Conservation (phyloP, 176 grass and related monocot genomes). For the Miscanthus lutarioriparius region DNA sequence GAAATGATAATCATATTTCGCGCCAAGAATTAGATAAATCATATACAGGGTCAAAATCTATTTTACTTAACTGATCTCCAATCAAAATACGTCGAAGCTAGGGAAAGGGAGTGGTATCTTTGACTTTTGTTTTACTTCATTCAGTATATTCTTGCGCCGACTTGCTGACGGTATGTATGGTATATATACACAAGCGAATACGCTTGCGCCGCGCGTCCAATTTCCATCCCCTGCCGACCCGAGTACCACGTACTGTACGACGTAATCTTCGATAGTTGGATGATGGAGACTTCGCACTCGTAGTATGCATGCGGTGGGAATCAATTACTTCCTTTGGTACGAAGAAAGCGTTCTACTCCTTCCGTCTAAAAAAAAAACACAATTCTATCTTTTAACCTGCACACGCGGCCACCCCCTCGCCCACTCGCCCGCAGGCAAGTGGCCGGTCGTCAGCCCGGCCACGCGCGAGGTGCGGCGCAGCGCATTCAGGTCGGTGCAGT, state of each 20-base stretch:
- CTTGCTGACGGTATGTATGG: not conserved
- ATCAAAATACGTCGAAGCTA: not conserved
- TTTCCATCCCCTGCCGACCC: not conserved
- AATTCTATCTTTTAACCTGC: no score
- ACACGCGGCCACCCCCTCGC: no score
- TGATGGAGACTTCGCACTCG: not conserved
- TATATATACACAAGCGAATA: not conserved
- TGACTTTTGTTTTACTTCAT: not conserved
- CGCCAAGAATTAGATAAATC: no score
- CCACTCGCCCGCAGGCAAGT: not conserved
- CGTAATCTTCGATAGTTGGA: not conserved
- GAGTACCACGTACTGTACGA: not conserved
- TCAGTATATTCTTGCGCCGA: not conserved
- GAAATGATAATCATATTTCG: no score
- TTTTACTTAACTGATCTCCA: no score
- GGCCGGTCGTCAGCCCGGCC: not conserved
- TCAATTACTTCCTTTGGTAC: not conserved
- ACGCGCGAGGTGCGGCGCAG: not conserved
- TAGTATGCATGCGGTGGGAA: not conserved
- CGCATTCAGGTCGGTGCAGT: slow-evolving; percentile 1
- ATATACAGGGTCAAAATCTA: no score
- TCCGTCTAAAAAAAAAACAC: no score
- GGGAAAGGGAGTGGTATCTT: not conserved
- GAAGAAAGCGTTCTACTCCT: slow-evolving; percentile 24
- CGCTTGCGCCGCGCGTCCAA: not conserved